Conservation (phyloP, 768 basidiomycete genomes). For the Panaeolus cyanescens region DNA sequence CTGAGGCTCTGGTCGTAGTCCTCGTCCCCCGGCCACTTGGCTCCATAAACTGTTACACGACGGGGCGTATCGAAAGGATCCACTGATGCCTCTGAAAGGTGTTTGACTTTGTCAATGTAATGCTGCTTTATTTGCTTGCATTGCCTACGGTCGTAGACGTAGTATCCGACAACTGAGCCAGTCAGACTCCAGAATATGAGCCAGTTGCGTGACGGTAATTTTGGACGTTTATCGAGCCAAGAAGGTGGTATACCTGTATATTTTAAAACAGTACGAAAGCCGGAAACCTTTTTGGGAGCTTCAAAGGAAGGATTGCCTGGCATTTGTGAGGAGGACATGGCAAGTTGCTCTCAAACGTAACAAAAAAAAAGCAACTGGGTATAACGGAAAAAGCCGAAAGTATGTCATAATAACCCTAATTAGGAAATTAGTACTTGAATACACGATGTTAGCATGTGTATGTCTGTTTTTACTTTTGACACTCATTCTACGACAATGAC, state of each 20-base stretch:
- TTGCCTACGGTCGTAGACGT: slow-evolving; percentile 84
- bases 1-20: slow-evolving; percentile 81
- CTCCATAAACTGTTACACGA: slow-evolving; percentile 83
- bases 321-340: slow-evolving; percentile 23
- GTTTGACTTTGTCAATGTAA: slow-evolving; percentile 80
- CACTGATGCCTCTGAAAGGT: slow-evolving; percentile 70
- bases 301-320: slow-evolving; percentile 17
- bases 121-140: slow-evolving; percentile 76
- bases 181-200: slow-evolving; percentile 87
- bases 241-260: slow-evolving; percentile 72
- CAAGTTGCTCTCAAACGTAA: slow-evolving; percentile 15
- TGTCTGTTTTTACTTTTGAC: too few species aligned
- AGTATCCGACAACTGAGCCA: slow-evolving; percentile 67
- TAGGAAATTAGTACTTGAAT: too few species aligned
- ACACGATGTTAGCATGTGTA: too few species aligned
- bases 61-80: slow-evolving; percentile 68
- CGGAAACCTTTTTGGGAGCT: slow-evolving; percentile 40
- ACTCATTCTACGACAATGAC: too few species aligned
- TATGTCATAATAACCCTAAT: too few species aligned
- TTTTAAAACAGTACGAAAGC: slow-evolving; percentile 60
- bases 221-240: slow-evolving; percentile 84
- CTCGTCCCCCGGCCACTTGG: slow-evolving; percentile 94
- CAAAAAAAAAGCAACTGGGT: not conserved
- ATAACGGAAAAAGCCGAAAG: not conserved
- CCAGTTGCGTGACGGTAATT: slow-evolving; percentile 91